Evolutionary conservation across 176 grass and related monocot species (phyloP), one percentile per base, ranked within the genome.

Genomic region (Oryza meyeriana): DNA sequence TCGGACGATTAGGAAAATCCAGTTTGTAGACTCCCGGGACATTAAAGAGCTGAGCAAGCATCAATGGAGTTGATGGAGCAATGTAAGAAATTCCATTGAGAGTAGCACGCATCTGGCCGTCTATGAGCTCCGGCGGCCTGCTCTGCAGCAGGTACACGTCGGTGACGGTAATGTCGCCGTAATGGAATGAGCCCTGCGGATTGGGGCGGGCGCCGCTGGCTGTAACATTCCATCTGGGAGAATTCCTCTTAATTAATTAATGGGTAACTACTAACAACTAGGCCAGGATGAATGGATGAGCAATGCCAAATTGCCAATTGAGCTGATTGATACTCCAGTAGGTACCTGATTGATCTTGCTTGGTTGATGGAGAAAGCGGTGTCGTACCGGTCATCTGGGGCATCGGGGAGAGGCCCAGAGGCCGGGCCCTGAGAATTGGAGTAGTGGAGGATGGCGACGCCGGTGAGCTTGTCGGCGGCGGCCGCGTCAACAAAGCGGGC

Each of bases 1-100:
- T 93, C 1, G 79, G 75, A 50, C 80, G 88, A 66, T 98, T 90
- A 33, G 92, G 95, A 30, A 98, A 98, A 88, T 95, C 92, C 76
- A 98, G 38, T 22, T 98, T 98, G 89, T 87, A 98, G 3, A 98
- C 90, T 22, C 95, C 92, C 0, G 79, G 90, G 71, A 98, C 64
- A 76, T 95, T 91, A 68, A 95, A 98, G 12, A 91, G 45, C 2
- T 98, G 95, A 48, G 95, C 90, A 5, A 98, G 95, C 34, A 95
- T 79, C 78, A 95, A 85, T 0, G 86, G 95, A n/a, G 95, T 98
- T 1, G 83, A 85, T 39, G 92, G 92, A 32, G 92, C 57, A 57
- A 93, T 76, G 67, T 98, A 95, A 79, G 95, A 98, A 42, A 95
- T 95, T 25, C 89, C 95, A 89, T 98, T 98, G 63, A 98, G 80